Evolutionary conservation across 768 basidiomycete species (phyloP).

Genomic region (Saitozyma podzolica): DNA sequence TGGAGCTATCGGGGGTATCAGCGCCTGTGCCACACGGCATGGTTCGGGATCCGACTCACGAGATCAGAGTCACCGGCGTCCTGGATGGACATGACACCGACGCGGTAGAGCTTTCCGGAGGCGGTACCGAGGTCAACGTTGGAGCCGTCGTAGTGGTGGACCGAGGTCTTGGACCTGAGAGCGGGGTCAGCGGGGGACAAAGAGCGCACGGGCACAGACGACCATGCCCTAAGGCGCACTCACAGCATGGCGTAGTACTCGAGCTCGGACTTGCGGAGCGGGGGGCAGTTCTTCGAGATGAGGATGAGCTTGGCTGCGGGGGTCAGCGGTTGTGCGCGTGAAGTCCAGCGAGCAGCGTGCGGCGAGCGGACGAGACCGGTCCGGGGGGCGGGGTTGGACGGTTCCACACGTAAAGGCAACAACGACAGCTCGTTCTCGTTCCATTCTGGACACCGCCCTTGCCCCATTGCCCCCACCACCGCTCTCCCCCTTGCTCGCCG

Average conservation of each 20-base stretch:
- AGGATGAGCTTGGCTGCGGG: constrained; percentile 88
- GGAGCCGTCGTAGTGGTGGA: constrained; percentile 96
- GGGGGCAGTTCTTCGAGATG: constrained; percentile 98
- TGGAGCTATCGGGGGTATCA: constrained; percentile 30
- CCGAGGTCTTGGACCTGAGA: constrained; percentile 81
- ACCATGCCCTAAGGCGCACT: constrained; percentile 11
- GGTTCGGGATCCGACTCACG: constrained; percentile 28
- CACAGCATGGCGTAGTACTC: constrained; percentile 99
- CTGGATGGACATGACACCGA: constrained; percentile 96
- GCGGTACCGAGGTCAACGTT: constrained; percentile 98
- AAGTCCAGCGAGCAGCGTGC: too few relatives aligned
- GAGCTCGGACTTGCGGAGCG: constrained; percentile 96
- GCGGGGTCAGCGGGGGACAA: background rate
- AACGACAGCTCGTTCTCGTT: too few relatives aligned
- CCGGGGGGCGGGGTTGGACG: background rate
- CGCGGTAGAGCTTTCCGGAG: constrained; percentile 98
- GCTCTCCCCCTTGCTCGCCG: too few relatives aligned
- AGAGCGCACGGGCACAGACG: background rate
- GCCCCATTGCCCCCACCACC: too few relatives aligned
- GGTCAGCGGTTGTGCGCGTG: background rate
- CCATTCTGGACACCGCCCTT: too few relatives aligned
- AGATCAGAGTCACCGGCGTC: constrained; percentile 97
- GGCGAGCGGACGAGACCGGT: background rate
- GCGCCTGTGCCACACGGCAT: background rate
- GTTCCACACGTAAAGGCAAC: background rate